These are phyloP conservation scores for Vanderwaltozyma polyspora DNA, from an alignment of 805 yeast species.

Conservation along the genomic window DNA sequence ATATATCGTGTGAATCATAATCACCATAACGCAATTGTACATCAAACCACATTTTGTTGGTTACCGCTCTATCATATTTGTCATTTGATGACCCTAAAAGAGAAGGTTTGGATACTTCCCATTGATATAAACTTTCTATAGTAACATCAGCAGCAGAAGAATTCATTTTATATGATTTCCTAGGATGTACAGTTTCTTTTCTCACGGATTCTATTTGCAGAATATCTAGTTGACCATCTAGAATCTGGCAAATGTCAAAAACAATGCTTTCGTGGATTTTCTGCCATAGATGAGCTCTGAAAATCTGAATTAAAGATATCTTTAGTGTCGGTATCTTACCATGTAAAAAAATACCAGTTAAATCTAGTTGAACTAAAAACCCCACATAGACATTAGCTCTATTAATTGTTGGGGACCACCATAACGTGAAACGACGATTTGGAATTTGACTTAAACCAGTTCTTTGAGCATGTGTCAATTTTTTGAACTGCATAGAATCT, in stretches of 20 bases:
- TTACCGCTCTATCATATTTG: constrained; percentile 40
- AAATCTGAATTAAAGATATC: constrained; percentile 88
- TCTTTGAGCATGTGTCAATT: constrained; percentile 93
- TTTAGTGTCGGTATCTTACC: constrained; percentile 97
- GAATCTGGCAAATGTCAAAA: constrained; percentile 82
- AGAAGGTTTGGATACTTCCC: constrained; percentile 81
- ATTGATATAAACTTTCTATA: constrained; percentile 58
- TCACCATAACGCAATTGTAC: constrained; percentile 94
- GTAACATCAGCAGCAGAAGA: constrained; percentile 90
- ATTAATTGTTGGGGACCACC: constrained; percentile 99
- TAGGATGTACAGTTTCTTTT: constrained; percentile 88
- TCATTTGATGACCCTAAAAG: constrained; percentile 64
- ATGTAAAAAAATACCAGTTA: constrained; percentile 93
- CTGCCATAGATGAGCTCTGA: constrained; percentile 98
- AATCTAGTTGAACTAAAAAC: constrained; percentile 86
- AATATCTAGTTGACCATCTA: constrained; percentile 77
- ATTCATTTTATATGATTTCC: constrained; percentile 95
- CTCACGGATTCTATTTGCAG: constrained; percentile 77
- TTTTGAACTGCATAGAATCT: constrained; percentile 88
- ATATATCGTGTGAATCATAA: constrained; percentile 93
- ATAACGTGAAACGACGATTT: constrained; percentile 86
- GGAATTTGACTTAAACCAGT: constrained; percentile 97
- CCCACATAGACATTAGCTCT: constrained; percentile 98
- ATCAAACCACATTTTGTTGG: constrained; percentile 84
- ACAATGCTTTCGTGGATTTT: constrained; percentile 94